A percentile compares a stretch with the other conserved stretches of the same genome.
Evolutionary conservation across 2,329 filamentous ascomycete genomes (phyloP).

Genomic region (Aspergillus cejpii): DNA sequence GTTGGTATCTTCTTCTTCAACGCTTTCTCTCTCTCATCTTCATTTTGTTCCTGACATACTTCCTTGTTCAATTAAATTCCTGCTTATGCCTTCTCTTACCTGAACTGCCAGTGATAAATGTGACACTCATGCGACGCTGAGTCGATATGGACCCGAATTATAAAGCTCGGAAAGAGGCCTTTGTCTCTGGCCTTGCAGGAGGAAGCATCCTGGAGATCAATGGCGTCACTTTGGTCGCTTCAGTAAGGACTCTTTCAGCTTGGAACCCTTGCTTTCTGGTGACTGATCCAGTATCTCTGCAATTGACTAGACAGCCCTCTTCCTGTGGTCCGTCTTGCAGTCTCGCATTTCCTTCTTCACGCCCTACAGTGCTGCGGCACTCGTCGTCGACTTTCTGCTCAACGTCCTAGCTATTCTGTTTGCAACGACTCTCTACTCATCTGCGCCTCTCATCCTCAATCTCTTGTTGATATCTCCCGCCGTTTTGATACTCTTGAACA

Average conservation of each 20-base stretch:
- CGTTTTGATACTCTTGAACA: conserved; percentile 52
- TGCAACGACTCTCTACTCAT: conserved; percentile 77
- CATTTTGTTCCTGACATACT: too few relatives aligned
- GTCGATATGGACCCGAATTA: conserved; percentile 52
- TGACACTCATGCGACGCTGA: neutral
- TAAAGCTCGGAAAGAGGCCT: conserved; percentile 89
- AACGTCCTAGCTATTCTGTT: conserved; percentile 77
- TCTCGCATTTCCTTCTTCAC: conserved; percentile 77
- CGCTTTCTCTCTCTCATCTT: too few relatives aligned
- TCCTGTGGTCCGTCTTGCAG: conserved; percentile 87
- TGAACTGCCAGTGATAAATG: neutral
- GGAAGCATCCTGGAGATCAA: conserved; percentile 81
- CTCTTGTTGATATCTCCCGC: conserved; percentile 67
- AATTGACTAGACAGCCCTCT: conserved; percentile 60
- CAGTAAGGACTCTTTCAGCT: conserved; percentile 52
- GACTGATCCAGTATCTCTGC: neutral
- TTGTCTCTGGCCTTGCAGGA: conserved; percentile 84
- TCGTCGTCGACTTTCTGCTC: conserved; percentile 76
- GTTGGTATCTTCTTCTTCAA: too few relatives aligned
- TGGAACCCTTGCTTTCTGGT: conserved; percentile 6
- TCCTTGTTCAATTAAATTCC: too few relatives aligned
- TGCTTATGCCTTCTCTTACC: neutral
- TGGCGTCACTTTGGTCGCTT: conserved; percentile 72
- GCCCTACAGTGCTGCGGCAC: conserved; percentile 61
- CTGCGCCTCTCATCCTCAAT: conserved; percentile 65